Percentiles rank a stretch among this genome's conserved stretches.
Evolutionary conservation across 371 early-diverging fungal genomes (phyloP).

Genomic region (Apophysomyces sp.): DNA sequence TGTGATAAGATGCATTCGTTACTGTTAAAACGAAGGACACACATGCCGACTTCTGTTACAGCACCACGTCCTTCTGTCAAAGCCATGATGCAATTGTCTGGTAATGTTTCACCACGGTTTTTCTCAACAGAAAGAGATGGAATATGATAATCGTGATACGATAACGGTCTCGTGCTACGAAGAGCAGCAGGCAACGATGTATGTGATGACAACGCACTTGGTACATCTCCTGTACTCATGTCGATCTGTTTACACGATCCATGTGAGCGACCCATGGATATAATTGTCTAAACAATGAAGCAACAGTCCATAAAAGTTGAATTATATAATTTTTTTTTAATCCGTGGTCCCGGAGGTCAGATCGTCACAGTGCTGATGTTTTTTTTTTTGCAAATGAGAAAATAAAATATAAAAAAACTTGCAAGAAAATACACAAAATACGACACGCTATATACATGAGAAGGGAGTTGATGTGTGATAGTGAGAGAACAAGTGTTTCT

Average conservation of each 20-base stretch:
- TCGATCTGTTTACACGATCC: no score
- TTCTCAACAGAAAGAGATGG: neutral
- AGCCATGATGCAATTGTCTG: slow-evolving; percentile 26
- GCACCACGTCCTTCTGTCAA: slow-evolving; percentile 53
- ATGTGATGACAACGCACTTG: no score
- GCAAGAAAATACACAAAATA: neutral
- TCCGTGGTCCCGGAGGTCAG: no score
- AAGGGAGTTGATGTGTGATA: neutral
- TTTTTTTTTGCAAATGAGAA: neutral
- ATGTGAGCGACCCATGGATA: no score
- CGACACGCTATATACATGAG: neutral
- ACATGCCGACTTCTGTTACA: slow-evolving; percentile 64
- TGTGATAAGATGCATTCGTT: slow-evolving; percentile 66
- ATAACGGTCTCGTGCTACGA: no score
- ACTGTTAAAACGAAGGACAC: slow-evolving; percentile 57
- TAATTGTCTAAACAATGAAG: no score
- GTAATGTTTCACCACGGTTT: neutral
- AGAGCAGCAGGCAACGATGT: no score
- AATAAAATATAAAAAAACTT: neutral
- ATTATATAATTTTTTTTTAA: no score
- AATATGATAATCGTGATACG: no score
- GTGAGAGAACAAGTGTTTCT: neutral
- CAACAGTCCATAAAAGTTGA: no score
- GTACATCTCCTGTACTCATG: no score
- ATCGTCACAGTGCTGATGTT: no score